These are phyloP conservation scores for Solanum neorickii DNA, from an alignment of 257 asterid species.

Conservation along the genomic window DNA sequence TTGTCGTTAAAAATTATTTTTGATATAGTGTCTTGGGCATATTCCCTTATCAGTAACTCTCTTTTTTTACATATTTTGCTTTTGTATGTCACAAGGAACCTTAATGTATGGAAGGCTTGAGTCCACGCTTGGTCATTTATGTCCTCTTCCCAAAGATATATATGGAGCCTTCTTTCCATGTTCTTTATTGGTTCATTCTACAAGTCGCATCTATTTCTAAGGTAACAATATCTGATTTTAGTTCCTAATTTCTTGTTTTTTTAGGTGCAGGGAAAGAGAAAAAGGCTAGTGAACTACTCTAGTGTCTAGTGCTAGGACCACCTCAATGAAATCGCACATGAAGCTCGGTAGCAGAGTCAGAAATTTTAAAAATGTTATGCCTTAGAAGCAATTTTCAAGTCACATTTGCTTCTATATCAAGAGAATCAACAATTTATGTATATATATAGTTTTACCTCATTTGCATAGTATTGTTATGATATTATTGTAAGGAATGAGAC, in stretches of 20 bases:
- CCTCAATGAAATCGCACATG: not conserved
- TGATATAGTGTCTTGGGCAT: not conserved
- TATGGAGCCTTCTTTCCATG: not conserved
- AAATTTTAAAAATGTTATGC: not conserved
- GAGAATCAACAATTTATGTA: not conserved
- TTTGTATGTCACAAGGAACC: not conserved
- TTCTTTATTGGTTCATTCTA: conserved; percentile 13
- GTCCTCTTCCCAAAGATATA: conserved; percentile 14
- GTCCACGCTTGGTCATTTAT: conserved; percentile 25
- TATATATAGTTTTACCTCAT: not conserved
- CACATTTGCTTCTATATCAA: not conserved
- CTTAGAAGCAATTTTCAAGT: not conserved
- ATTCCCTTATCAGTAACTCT: not conserved
- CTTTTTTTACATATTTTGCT: not conserved
- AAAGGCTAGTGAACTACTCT: not conserved
- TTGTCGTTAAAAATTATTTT: too few species aligned
- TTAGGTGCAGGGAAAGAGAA: not conserved
- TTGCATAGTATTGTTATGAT: not conserved
- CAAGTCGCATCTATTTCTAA: conserved; percentile 1
- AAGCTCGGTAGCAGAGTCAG: rapidly evolving
- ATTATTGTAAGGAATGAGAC: not conserved
- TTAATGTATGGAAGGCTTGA: conserved; percentile 25
- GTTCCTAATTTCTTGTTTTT: not conserved
- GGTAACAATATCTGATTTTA: not conserved
- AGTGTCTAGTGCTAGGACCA: not conserved